Base-by-base conservation (phyloP, 148 eudicot genomes). In the Silene latifolia region DNA sequence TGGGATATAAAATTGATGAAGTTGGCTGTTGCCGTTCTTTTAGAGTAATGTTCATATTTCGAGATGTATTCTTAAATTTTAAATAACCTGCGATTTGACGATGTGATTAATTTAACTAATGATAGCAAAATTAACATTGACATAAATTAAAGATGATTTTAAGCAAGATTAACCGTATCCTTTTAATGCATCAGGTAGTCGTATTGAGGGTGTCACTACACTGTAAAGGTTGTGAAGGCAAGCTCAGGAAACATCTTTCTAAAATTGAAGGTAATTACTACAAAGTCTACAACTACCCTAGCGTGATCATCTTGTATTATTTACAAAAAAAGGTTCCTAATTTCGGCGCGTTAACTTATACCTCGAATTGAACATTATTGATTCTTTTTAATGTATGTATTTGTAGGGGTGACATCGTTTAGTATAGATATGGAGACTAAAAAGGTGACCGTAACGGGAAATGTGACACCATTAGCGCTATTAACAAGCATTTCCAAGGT, bases 141-240 rank as follows among this genome's bases (percentile, higher is more conserved):
- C 29, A 27, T 27, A 27, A 27, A 27, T 27, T 27, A 1, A 27
- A 27, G 3, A 27, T 27, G 3, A 27, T 27, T 27, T 27, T 27
- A 27, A 27, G 29, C 3, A 27, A 27, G 29, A 27, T 27, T 27
- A 27, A 27, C 29, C 29, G 29, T 27, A 27, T 3, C 29, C 29
- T 27, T 27, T 27, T 27, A 23, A 24, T 68, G 29, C 29, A 32
- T 47, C 87, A 94, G 97, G 96, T 92, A 29, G 98, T 94, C 62
- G 89, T 87, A 19, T 79, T 94, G 82, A 85, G 83, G 82, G 98
- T 94, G 21, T 89, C 98, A 67, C 84, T 94, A 44, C 97, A 94
- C 76, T 94, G 98, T 89, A 91, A 81, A 82, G 98, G 97, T 14
- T 94, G 98, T 80, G 96, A 86, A 76, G 89, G 91, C 66, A 94